A percentile compares a stretch with the other conserved stretches of the same genome.
phyloP scores from a whole-genome alignment of 2,329 filamentous ascomycete species.

The Diatrype stigma region DNA sequence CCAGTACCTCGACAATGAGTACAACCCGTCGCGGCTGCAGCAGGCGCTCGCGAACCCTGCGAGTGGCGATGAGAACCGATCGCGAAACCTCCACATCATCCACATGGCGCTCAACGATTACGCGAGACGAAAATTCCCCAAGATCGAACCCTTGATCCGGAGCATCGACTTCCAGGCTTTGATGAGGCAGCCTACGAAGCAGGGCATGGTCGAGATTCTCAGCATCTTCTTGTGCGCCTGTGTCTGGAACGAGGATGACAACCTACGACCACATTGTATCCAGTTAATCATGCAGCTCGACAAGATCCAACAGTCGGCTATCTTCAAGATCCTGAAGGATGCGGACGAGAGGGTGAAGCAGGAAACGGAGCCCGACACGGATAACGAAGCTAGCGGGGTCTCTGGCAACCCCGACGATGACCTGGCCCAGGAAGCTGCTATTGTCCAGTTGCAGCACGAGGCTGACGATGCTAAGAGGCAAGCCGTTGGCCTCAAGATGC shows the following conservation, averaged over 20 bases:
- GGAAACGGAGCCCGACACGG: conserved; percentile 29
- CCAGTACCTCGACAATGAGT: conserved; percentile 53
- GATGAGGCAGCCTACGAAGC: conserved; percentile 51
- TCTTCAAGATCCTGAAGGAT: conserved; percentile 20
- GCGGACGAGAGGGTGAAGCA: conserved; percentile 26
- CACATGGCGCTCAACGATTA: conserved; percentile 53
- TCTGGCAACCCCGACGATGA: conserved; percentile 43
- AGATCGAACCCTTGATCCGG: conserved; percentile 48
- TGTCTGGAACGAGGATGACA: conserved; percentile 49
- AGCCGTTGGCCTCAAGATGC: conserved; percentile 55
- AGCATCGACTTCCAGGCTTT: conserved; percentile 54
- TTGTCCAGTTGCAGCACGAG: conserved; percentile 46
- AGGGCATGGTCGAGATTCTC: conserved; percentile 50
- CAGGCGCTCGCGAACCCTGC: conserved; percentile 34
- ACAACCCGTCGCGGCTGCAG: conserved; percentile 51
- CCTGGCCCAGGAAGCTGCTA: conserved; percentile 53
- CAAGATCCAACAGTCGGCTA: conserved; percentile 30
- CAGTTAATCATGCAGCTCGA: conserved; percentile 37
- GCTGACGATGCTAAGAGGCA: conserved; percentile 52
- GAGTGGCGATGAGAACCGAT: conserved; percentile 37
- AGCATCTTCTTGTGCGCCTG: conserved; percentile 62
- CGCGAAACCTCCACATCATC: conserved; percentile 49
- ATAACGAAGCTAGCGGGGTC: conserved; percentile 13
- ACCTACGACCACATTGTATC: conserved; percentile 47
- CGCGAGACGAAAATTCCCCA: conserved; percentile 48